Evolutionary conservation across 208 protist genomes (phyloP).

Genomic region (Acanthamoeba healyi): DNA sequence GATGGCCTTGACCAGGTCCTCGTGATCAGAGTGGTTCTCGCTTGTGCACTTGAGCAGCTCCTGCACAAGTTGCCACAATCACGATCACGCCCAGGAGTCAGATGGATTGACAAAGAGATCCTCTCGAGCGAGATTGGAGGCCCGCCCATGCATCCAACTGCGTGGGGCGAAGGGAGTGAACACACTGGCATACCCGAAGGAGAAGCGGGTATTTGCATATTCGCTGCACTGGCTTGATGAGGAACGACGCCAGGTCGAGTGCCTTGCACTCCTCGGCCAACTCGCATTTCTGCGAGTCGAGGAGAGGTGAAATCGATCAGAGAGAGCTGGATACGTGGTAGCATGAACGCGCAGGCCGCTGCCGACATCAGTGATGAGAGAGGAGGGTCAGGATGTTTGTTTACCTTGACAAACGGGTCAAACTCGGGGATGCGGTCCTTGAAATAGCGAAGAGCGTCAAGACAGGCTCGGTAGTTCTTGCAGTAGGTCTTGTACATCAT

Average conservation of each 20-base stretch:
- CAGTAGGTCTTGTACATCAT: conserved; percentile 41
- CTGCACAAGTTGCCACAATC: no score
- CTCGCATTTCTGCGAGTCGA: conserved; percentile 5
- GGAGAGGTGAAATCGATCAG: neutral
- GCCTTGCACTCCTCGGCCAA: conserved; percentile 27
- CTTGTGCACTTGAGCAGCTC: conserved; percentile 19
- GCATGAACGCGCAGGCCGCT: no score
- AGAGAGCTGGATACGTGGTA: no score
- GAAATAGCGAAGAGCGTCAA: conserved; percentile 34
- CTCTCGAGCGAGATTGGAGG: no score
- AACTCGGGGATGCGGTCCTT: conserved; percentile 44
- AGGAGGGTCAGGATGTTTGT: no score
- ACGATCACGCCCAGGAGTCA: no score
- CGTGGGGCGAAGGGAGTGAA: neutral
- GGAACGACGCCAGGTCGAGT: conserved; percentile 8
- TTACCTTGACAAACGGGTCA: conserved; percentile 8
- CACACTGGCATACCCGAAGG: conserved; percentile 2
- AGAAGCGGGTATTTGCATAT: conserved; percentile 59
- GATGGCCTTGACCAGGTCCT: conserved; percentile 23
- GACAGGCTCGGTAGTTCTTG: conserved; percentile 46
- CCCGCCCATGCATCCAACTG: no score
- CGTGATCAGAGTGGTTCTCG: conserved; percentile 27
- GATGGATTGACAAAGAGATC: no score
- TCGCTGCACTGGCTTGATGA: conserved; percentile 68
- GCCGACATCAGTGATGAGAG: no score